Percentiles rank a stretch among this genome's conserved stretches.
These are phyloP conservation scores for Fusarium metavorans DNA, from an alignment of 2,329 filamentous ascomycete genomes.

Conservation along the genomic window DNA sequence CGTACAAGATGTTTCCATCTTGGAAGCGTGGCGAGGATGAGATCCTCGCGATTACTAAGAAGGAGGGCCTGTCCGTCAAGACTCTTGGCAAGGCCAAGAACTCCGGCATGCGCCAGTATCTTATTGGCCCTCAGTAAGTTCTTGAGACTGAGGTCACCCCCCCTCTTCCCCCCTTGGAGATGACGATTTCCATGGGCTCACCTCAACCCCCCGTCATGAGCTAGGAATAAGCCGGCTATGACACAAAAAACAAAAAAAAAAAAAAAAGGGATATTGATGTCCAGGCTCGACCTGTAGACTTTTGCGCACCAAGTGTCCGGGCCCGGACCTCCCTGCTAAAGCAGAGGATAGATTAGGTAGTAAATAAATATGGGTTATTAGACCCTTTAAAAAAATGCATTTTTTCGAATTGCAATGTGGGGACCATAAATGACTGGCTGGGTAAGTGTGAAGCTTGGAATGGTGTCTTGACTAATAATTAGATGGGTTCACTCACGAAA, in stretches of 20 bases:
- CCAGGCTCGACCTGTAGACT: background rate
- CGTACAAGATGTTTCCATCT: slow-evolving; percentile 37
- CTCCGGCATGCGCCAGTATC: slow-evolving; percentile 38
- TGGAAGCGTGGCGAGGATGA: slow-evolving; percentile 37
- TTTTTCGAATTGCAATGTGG: background rate
- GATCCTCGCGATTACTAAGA: slow-evolving; percentile 20
- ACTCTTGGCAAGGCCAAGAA: slow-evolving; percentile 31
- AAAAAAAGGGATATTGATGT: background rate
- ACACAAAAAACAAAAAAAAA: background rate
- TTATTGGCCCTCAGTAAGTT: slow-evolving; percentile 18
- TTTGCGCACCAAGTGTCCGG: background rate
- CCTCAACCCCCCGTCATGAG: background rate
- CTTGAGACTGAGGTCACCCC: background rate
- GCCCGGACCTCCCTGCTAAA: background rate
- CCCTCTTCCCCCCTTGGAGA: background rate
- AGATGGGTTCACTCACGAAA: background rate
- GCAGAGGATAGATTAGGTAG: background rate
- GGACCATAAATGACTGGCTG: background rate
- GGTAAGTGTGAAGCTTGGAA: background rate
- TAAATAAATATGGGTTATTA: background rate
- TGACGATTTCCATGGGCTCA: background rate
- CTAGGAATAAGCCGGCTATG: background rate
- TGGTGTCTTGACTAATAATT: background rate
- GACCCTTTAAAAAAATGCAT: background rate
- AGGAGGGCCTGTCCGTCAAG: slow-evolving; percentile 22